Conservation (phyloP, 2,329 filamentous ascomycete genomes). For the Apiospora sp. region DNA sequence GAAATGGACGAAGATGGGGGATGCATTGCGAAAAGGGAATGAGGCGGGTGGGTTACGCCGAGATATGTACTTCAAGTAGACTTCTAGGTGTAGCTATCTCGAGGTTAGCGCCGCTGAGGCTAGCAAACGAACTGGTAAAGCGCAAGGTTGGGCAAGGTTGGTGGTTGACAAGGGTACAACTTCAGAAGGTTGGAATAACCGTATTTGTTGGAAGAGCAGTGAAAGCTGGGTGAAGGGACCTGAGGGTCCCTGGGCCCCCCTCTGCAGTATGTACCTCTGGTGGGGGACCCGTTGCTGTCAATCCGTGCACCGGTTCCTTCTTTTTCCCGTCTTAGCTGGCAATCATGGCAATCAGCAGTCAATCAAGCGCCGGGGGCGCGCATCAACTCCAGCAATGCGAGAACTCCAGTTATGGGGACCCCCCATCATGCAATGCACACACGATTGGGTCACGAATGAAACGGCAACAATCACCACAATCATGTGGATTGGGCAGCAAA, state of each 20-base stretch:
- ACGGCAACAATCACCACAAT: neutral
- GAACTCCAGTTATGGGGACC: neutral
- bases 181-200: neutral
- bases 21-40: slow-evolving; percentile 8
- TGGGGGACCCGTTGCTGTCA: neutral
- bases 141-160: neutral
- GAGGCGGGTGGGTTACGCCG: slow-evolving; percentile 6
- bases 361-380: neutral
- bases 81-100: neutral
- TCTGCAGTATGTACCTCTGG: neutral
- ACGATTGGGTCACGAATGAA: neutral
- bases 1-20: neutral
- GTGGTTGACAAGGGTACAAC: neutral
- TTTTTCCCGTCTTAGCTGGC: neutral
- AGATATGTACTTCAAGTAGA: neutral
- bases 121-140: neutral
- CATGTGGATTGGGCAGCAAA: slow-evolving; percentile 20
- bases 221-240: too few species aligned
- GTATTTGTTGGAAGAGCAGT: neutral
- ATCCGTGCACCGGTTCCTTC: slow-evolving; percentile 4
- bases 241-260: neutral
- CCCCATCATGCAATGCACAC: slow-evolving; percentile 14
- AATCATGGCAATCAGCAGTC: slow-evolving; percentile 7
- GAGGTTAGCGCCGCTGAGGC: slow-evolving; percentile 1
- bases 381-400: slow-evolving; percentile 19